Evolutionary conservation across 1,284 basidiomycete species (phyloP), one percentile per base, ranked within the genome.

Genomic region (Ustilago sp.): DNA sequence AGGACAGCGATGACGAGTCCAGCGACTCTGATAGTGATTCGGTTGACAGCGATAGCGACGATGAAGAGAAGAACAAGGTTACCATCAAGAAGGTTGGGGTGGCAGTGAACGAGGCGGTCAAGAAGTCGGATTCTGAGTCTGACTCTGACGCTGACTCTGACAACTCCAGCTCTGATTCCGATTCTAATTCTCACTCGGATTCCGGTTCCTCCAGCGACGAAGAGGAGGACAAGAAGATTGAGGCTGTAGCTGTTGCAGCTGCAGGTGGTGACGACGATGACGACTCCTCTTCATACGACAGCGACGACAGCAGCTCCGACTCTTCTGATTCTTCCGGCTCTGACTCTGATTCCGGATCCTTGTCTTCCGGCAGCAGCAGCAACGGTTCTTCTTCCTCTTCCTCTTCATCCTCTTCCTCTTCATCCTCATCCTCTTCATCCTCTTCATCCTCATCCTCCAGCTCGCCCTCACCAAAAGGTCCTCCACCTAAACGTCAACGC

Each of bases 401-500:
- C 39, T 41, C 39, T 17, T 41, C 39, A 8, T 28, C 23, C 19
- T 63, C 58, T 1, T 59, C 55, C 43, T 48, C 57, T 19, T 19
- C 19, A 19, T 19, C 19, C 19, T 19, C 19, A 19, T 19, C 19
- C 19, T 19, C 19, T 19, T 19, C 19, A 19, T 12, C 11, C 39
- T 41, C 39, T 17, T 41, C 39, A 8, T 28, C 23, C 19, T 64
- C 58, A 2, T 59, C 55, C 43, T 48, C 57, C 39, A 48, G 34
- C 59, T 65, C 65, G 4, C 61, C 70, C 13, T 73, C 64, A 4
- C 64, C 68, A 28, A 64, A 55, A 48, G 65, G 71, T 4, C 71
- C 73, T 7, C 74, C 68, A 8, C 45, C 74, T 15, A 76, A 76
- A 55, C 74, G 79, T 31, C 74, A 68, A 55, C 71, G 61, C 35